Evolutionary conservation across 768 basidiomycete species (phyloP).

Genomic region (Suillus fuscotomentosus): DNA sequence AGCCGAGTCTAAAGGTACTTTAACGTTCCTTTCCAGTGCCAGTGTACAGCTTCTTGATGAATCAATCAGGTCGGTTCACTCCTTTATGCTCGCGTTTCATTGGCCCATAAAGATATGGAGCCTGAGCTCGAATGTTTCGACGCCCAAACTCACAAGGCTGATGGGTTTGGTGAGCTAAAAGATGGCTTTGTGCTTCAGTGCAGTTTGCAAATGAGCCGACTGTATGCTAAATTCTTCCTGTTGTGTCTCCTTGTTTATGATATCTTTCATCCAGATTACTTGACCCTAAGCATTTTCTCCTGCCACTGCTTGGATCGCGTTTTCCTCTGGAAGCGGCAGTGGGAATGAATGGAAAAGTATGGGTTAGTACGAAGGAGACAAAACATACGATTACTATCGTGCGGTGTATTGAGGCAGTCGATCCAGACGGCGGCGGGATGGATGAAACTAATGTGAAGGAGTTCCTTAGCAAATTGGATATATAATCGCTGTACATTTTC

Average conservation of each 20-base stretch:
- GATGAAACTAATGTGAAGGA: conserved; percentile 50
- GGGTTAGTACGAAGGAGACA: conserved; percentile 76
- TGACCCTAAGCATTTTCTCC: conserved; percentile 76
- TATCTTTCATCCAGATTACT: conserved; percentile 53
- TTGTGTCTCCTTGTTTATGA: conserved; percentile 6
- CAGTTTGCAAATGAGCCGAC: conserved; percentile 82
- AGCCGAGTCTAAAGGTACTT: conserved; percentile 86
- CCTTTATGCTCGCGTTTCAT: conserved; percentile 88
- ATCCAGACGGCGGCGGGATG: conserved; percentile 70
- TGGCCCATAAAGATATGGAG: conserved; percentile 97
- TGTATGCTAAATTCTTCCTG: conserved; percentile 48
- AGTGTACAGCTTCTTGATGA: conserved; percentile 8
- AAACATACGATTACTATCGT: conserved; percentile 73
- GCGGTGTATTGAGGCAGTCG: conserved; percentile 79
- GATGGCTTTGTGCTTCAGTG: conserved; percentile 82
- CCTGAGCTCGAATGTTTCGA: conserved; percentile 97
- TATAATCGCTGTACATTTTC: conserved; percentile 23
- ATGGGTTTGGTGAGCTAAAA: conserved; percentile 92
- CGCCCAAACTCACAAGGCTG: conserved; percentile 86
- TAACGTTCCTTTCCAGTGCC: not conserved
- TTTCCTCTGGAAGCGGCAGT: conserved; percentile 89
- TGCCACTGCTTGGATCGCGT: conserved; percentile 74
- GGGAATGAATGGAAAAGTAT: conserved; percentile 90
- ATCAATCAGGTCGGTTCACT: conserved; percentile 75
- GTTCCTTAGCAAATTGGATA: conserved; percentile 48